Evolutionary conservation across 2,329 filamentous ascomycete genomes (phyloP).

Genomic region (Ilyonectria mors-panacis): DNA sequence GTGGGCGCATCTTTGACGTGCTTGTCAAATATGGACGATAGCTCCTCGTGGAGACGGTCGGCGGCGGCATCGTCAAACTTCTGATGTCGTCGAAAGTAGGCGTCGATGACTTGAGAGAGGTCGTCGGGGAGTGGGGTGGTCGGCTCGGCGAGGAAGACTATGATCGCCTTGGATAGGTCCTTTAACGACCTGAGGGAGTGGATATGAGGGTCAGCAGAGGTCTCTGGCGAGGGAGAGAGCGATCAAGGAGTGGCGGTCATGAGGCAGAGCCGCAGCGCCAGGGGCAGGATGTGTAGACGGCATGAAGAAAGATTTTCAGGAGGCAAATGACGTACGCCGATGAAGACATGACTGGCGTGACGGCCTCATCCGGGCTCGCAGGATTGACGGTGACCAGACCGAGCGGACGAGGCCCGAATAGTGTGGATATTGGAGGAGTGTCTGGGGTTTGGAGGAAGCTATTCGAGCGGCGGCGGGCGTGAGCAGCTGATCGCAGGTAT

Average conservation of each 20-base stretch:
- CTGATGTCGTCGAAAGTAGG: conserved; percentile 78
- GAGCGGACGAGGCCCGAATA: conserved; percentile 42
- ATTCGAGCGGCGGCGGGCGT: conserved; percentile 30
- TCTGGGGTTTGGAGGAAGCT: conserved; percentile 41
- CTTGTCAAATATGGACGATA: conserved; percentile 76
- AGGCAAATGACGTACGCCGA: conserved; percentile 47
- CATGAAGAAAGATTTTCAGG: conserved; percentile 42
- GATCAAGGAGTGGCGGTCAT: conserved; percentile 33
- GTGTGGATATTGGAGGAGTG: conserved; percentile 38
- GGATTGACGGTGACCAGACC: conserved; percentile 41
- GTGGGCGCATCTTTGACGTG: conserved; percentile 70
- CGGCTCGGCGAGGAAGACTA: conserved; percentile 63
- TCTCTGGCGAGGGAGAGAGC: conserved; percentile 25
- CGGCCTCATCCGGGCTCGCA: conserved; percentile 47
- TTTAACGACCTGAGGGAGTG: conserved; percentile 66
- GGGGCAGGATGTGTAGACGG: conserved; percentile 25
- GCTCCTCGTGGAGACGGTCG: conserved; percentile 82
- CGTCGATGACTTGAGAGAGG: conserved; percentile 72
- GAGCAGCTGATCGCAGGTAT: conserved; percentile 26
- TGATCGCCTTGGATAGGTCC: conserved; percentile 72
- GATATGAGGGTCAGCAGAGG: conserved; percentile 40
- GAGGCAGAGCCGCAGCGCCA: conserved; percentile 34
- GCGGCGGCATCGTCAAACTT: conserved; percentile 77
- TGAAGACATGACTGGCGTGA: conserved; percentile 48
- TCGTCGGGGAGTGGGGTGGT: conserved; percentile 76